Base-by-base conservation (phyloP, 805 yeast genomes). In the Ogataea haglerorum region DNA sequence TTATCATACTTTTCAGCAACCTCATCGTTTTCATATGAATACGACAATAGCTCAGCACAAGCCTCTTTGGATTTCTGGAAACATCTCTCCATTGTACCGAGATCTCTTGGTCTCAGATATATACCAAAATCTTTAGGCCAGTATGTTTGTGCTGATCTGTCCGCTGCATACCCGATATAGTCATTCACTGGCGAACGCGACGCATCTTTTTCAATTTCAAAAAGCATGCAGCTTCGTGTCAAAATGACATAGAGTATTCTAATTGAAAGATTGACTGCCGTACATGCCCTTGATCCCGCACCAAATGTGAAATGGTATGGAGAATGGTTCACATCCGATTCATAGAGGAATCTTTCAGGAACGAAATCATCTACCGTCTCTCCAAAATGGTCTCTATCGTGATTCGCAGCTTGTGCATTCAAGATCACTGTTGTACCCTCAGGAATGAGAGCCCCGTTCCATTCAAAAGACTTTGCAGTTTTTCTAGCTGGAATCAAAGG, bases 251-350 rank as follows among this genome's bases (percentile, higher is more conserved):
- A 53, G 3, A 51, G 28, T 5, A 51, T 48, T 12, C 56, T 28
- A 4, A 47, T 46, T 2, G 56, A 49, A 5, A 53, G 23, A 27
- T 53, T 53, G 27, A 51, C 40, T 8, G 57, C 57, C 6, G 57
- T 53, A 28, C 57, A 53, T 5, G 48, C 57, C 29, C 56, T 46
- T 7, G 53, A 46, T 1, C 56, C 56, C 3, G 54, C 57, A 24
- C 56, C 53, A 36, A 49, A 53, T 3, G 56, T 48, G 31, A 45
- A 53, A 34, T 53, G 56, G 26, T 47, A 53, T 8, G 57, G 57
- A 8, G 54, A 53, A n/a, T 4, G 24, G 36, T 47, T 43, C 21
- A 48, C 33, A 6, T 30, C 15, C 4, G 38, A 18, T 18, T 49
- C 35, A 1, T 22, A 39, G 32, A 51, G 26, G 23, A 42, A 53